Conservation (phyloP, 1,139 yeast genomes). For the Blastobotrys serpentis region DNA sequence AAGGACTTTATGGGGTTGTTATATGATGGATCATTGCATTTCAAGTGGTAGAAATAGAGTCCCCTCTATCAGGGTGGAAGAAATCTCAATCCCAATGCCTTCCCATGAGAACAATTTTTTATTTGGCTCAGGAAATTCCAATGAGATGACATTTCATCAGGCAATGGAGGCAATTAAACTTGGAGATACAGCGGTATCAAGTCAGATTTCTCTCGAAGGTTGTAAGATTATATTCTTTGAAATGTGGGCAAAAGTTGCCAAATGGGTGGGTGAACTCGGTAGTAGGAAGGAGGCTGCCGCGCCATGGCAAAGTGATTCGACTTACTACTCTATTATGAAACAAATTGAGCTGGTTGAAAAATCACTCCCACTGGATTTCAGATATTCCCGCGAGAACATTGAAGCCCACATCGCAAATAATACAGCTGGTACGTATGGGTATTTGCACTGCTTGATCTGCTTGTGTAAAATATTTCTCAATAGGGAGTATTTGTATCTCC, state of each 20-base stretch:
- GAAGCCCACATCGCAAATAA: slow-evolving; percentile 19
- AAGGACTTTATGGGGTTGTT: slow-evolving; percentile 19
- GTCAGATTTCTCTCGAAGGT: slow-evolving; percentile 16
- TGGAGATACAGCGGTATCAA: not conserved
- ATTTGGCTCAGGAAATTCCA: slow-evolving; percentile 12
- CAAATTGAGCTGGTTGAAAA: slow-evolving; percentile 13
- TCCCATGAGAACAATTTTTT: slow-evolving; percentile 17
- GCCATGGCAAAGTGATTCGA: slow-evolving; percentile 17
- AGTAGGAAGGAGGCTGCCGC: slow-evolving; percentile 17
- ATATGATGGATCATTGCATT: slow-evolving; percentile 21
- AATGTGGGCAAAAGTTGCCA: slow-evolving; percentile 18
- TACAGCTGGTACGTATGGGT: slow-evolving; percentile 19
- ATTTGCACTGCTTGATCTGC: slow-evolving; percentile 15
- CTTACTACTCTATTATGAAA: slow-evolving; percentile 13
- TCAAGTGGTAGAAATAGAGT: slow-evolving; percentile 18
- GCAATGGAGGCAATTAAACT: slow-evolving; percentile 5
- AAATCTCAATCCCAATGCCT: slow-evolving; percentile 17
- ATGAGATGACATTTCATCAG: not conserved
- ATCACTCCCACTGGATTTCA: slow-evolving; percentile 13
- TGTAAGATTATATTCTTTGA: slow-evolving; percentile 18
- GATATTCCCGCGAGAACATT: slow-evolving; percentile 14
- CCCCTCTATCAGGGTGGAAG: slow-evolving; percentile 17
- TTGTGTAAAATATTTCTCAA: slow-evolving; percentile 17
- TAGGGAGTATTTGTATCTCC: slow-evolving; percentile 18
- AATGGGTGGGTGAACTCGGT: slow-evolving; percentile 21